Conservation (phyloP, 225 moss, liverwort and hornwort species). For the Takakia lepidozioides region DNA sequence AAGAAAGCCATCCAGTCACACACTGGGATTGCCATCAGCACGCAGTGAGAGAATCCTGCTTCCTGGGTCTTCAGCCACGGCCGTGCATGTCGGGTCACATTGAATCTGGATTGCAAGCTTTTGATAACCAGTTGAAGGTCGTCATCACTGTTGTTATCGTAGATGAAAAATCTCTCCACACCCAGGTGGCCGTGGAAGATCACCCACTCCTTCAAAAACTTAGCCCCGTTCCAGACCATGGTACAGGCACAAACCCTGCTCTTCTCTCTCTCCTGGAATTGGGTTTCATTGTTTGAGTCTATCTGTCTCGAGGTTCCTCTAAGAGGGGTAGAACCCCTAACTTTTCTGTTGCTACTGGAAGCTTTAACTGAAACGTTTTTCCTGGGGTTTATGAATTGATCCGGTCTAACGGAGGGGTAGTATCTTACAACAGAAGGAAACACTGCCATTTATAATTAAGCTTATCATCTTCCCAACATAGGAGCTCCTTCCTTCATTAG, state of each 20-base stretch:
- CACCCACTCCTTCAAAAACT: conserved; percentile 89
- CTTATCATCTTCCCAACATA: no score
- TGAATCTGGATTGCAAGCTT: conserved; percentile 30
- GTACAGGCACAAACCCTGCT: conserved; percentile 67
- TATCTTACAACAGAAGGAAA: no score
- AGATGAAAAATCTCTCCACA: conserved; percentile 74
- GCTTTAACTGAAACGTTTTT: no score
- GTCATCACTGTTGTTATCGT: conserved; percentile 95
- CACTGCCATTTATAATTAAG: no score
- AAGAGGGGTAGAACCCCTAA: no score
- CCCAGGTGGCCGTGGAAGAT: conserved; percentile 66
- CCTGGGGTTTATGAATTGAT: no score
- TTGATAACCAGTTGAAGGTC: conserved; percentile 31
- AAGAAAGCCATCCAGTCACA: conserved; percentile 77
- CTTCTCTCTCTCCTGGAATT: conserved; percentile 3
- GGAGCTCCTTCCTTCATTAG: no score
- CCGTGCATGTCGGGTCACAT: conserved; percentile 55
- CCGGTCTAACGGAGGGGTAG: no score
- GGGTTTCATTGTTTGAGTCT: no score
- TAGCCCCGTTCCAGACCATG: conserved; percentile 78
- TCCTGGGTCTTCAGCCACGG: conserved; percentile 96
- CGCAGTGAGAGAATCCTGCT: conserved; percentile 79
- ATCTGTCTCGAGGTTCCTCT: no score
- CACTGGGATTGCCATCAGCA: conserved; percentile 29
- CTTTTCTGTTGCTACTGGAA: no score